Evolutionary conservation across 2,329 filamentous ascomycete species (phyloP).

Genomic region (Ophiostoma ulmi): DNA sequence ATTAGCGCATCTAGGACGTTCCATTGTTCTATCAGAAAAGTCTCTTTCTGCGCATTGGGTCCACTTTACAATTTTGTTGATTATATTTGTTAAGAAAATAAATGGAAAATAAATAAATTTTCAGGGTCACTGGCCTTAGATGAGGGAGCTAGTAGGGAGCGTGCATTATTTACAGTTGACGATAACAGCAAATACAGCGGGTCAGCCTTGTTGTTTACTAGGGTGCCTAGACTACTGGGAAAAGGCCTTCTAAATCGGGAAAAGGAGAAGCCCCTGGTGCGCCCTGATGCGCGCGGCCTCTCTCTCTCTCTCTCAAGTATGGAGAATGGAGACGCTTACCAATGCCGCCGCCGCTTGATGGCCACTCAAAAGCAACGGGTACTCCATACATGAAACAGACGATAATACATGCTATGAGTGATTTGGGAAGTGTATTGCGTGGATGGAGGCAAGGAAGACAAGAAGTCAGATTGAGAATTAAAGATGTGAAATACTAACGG

Average conservation of each 20-base stretch:
- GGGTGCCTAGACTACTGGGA: neutral
- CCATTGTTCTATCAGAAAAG: neutral
- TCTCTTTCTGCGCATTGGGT: neutral
- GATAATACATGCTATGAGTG: neutral
- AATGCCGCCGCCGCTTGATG: neutral
- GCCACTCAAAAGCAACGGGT: neutral
- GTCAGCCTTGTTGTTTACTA: neutral
- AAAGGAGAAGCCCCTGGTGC: neutral
- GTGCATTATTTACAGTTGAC: slow-evolving; percentile 7
- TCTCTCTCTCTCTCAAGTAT: neutral
- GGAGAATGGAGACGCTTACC: neutral
- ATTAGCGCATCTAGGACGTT: slow-evolving; percentile 8
- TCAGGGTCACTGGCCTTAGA: neutral
- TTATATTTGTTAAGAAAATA: neutral
- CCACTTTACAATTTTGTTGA: neutral
- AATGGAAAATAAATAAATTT: neutral
- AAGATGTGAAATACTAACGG: neutral
- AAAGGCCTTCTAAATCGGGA: neutral
- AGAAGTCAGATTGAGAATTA: neutral
- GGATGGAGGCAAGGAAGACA: neutral
- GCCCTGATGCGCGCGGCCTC: neutral
- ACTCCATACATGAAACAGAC: slow-evolving; percentile 12
- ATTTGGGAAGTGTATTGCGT: slow-evolving; percentile 2
- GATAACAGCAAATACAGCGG: neutral
- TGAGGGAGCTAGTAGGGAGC: neutral